A percentile compares a stretch with the other conserved stretches of the same genome.
Evolutionary conservation across 768 basidiomycete species (phyloP).

Genomic region (Rhodotorula taiwanensis): DNA sequence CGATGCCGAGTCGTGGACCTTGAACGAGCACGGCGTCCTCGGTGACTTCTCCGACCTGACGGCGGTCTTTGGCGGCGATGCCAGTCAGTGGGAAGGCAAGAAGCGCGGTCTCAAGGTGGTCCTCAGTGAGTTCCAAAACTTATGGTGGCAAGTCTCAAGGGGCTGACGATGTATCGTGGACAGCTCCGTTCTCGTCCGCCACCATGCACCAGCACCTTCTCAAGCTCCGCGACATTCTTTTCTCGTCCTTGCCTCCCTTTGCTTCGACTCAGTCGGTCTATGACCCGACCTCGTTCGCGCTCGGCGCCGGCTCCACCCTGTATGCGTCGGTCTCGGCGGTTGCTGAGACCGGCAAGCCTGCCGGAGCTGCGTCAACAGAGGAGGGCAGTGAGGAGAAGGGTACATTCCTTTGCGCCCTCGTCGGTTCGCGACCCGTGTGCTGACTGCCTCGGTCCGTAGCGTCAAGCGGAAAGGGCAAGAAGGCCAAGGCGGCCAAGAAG

Average conservation of each 20-base stretch:
- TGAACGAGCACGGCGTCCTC: conserved; percentile 38
- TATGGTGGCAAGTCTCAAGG: background rate
- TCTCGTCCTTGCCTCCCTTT: conserved; percentile 33
- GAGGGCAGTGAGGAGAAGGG: conserved; percentile 40
- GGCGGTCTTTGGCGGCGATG: conserved; percentile 44
- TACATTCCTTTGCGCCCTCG: no score
- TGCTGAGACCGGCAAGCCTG: background rate
- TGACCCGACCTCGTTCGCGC: conserved; percentile 38
- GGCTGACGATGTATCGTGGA: background rate
- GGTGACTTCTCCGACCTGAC: conserved; percentile 48
- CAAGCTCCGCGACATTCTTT: conserved; percentile 45
- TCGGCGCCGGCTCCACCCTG: conserved; percentile 31
- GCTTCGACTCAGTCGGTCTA: conserved; percentile 27
- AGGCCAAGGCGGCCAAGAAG: conserved; percentile 43
- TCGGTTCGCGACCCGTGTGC: no score
- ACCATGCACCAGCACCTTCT: conserved; percentile 47
- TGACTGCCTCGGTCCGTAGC: no score
- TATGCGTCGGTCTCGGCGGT: conserved; percentile 23
- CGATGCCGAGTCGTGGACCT: conserved; percentile 35
- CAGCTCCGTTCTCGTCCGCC: conserved; percentile 47
- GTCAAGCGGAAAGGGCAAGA: conserved; percentile 31
- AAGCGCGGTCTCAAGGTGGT: conserved; percentile 47
- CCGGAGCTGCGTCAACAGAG: background rate
- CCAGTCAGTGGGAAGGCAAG: conserved; percentile 31
- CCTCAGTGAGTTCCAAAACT: conserved; percentile 41